Conservation (phyloP, 371 early-diverging fungal genomes). For the Mortierella sp. region DNA sequence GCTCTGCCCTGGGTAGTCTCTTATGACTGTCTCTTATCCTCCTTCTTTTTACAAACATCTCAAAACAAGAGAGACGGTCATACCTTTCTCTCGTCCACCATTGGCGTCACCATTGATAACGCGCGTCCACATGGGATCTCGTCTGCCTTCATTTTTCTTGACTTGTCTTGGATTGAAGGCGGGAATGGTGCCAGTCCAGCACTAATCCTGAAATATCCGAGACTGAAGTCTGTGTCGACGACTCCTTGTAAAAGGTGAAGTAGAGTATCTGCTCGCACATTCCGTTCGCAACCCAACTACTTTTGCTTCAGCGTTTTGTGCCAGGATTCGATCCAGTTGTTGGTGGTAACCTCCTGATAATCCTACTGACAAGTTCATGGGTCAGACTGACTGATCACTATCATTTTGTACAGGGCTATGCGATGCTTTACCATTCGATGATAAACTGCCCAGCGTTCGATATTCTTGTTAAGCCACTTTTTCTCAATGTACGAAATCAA, state of each 20-base stretch:
- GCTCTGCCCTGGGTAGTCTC: too few species aligned
- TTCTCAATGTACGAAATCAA: too few species aligned
- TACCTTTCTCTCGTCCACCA: too few species aligned
- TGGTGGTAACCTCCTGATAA: conserved; percentile 8
- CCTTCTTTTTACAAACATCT: conserved; percentile 5
- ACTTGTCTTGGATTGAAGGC: conserved; percentile 4
- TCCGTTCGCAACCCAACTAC: conserved; percentile 12
- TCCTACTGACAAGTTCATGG: too few species aligned
- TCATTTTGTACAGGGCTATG: too few species aligned
- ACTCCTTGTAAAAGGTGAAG: conserved; percentile 12
- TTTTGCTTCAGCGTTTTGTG: conserved; percentile 10
- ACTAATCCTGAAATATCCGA: conserved; percentile 15
- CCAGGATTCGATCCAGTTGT: conserved; percentile 11
- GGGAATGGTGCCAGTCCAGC: conserved; percentile 9
- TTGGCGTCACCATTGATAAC: too few species aligned
- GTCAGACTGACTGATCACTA: too few species aligned
- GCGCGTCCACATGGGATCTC: not conserved
- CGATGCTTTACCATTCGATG: too few species aligned
- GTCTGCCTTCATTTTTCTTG: conserved; percentile 20
- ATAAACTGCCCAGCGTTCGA: too few species aligned
- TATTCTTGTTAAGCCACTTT: too few species aligned
- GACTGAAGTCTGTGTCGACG: conserved; percentile 15
- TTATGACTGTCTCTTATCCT: conserved; percentile 5
- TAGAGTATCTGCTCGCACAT: conserved; percentile 15
- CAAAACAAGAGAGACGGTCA: conserved; percentile 6